Evolutionary conservation across 257 asterid genomes (phyloP).

Genomic region (Gentiana straminea): DNA sequence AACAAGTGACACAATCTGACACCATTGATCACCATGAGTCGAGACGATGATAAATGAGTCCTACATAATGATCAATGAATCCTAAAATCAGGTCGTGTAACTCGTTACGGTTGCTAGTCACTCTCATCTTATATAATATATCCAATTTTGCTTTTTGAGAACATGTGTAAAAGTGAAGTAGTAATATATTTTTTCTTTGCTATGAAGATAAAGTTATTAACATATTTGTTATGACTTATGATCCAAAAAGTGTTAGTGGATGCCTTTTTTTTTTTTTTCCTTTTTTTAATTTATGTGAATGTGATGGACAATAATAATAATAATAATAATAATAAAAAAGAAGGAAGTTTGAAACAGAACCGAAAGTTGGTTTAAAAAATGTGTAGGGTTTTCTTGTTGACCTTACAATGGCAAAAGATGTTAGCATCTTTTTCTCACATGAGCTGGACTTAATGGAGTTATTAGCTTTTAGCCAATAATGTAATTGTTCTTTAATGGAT

Average conservation of each 20-base stretch:
- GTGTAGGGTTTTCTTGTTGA: constrained; percentile 7
- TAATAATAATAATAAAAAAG: neutral
- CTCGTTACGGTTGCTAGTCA: too few relatives aligned
- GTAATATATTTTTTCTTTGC: too few relatives aligned
- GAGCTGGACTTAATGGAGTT: constrained; percentile 11
- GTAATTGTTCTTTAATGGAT: constrained; percentile 7
- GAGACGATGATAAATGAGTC: too few relatives aligned
- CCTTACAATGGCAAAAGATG: constrained; percentile 5
- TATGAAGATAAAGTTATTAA: too few relatives aligned
- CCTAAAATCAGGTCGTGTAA: too few relatives aligned
- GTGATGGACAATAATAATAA: neutral
- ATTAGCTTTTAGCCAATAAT: constrained; percentile 10
- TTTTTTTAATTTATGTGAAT: neutral
- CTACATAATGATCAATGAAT: too few relatives aligned
- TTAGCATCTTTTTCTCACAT: constrained; percentile 7
- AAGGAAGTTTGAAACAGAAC: neutral
- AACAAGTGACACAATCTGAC: too few relatives aligned
- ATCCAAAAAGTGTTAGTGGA: neutral
- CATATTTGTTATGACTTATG: too few relatives aligned
- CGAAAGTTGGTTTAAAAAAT: constrained; percentile 2
- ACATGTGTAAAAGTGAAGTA: too few relatives aligned
- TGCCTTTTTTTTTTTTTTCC: neutral
- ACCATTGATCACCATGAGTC: too few relatives aligned
- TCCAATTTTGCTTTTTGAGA: too few relatives aligned
- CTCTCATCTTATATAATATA: too few relatives aligned